Evolutionary conservation across 2,329 filamentous ascomycete species (phyloP), one percentile per base, ranked within the genome.

Genomic region (Phialophora verrucosa): DNA sequence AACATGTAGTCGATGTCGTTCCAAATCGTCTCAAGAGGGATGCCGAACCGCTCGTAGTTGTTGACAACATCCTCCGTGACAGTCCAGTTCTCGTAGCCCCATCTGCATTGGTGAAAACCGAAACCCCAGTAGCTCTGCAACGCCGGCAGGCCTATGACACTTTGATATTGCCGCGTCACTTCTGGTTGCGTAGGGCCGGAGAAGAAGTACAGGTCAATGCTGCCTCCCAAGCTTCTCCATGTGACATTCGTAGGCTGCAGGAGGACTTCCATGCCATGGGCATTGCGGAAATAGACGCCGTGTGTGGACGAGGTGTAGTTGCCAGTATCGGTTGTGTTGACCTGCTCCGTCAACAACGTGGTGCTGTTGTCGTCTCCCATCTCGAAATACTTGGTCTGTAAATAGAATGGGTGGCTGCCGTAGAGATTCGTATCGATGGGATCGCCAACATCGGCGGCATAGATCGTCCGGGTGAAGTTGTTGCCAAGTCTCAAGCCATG

Each of bases 41-140:
- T 88, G 32, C 81, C 78, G 64, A 86, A 87, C 23, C 78, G 79
- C 64, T 79, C 81, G 75, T 84, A 86, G 59, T 81, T 82, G 56
- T 83, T 78, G 35, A 86, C 80, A 11, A 87, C 82, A 69, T 85
- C 85, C 69, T 89, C 84, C 2, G 92, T 69, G 23, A 70, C 69
- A 7, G 66, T 85, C 87, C 90, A 92, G 72, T 91, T 92, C 47
- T 84, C 80, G 75, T 95, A 95, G 0, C 91, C 92, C 88, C 91
- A 95, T 66, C 91, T 85, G 72, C 91, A 94, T 75, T 96, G 91
- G 70, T 96, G 92, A 75, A 85, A 94, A 0, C 92, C 92, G 67
- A 96, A 87, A 0, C 89, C 87, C 83, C 87, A 94, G 79, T 95
- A 95, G 71, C 91, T 88, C 74, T 93, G 90, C 87, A 94, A 88